phyloP scores from a whole-genome alignment of 352 stramenopile genomes.

The Pythium guiyangense region DNA sequence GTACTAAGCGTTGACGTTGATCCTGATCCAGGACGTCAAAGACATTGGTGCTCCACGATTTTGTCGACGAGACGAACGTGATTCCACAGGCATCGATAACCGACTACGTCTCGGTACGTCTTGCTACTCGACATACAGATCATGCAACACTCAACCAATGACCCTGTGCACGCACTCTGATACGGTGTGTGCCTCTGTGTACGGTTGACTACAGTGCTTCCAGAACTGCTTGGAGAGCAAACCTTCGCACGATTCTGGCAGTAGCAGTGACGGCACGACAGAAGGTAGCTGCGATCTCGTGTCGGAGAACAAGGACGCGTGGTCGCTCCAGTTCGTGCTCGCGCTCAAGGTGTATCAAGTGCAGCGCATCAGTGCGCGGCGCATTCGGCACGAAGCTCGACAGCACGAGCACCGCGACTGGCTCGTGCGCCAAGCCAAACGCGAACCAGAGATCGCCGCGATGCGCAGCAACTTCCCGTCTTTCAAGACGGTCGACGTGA shows the following conservation, averaged over 20 bases:
- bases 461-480: no score
- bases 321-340: constrained; percentile 1
- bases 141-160: no score
- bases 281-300: neutral
- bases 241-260: neutral
- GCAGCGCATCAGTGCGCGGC: no score
- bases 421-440: no score
- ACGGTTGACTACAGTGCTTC: constrained; percentile 6
- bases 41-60: neutral
- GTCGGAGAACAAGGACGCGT: neutral
- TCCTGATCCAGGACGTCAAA: neutral
- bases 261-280: neutral
- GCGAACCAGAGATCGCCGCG: no score
- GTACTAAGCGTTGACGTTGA: neutral
- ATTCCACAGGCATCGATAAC: neutral
- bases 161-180: no score
- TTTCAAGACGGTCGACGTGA: no score
- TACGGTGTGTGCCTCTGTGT: no score
- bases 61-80: constrained; percentile 2
- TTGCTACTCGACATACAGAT: no score
- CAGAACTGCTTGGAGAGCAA: constrained; percentile 1
- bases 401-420: no score
- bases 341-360: constrained; percentile 2
- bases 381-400: no score
- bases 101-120: constrained; percentile 6